Conservation (phyloP, 495 filamentous ascomycete species). For the Hypoxylon rickii region DNA sequence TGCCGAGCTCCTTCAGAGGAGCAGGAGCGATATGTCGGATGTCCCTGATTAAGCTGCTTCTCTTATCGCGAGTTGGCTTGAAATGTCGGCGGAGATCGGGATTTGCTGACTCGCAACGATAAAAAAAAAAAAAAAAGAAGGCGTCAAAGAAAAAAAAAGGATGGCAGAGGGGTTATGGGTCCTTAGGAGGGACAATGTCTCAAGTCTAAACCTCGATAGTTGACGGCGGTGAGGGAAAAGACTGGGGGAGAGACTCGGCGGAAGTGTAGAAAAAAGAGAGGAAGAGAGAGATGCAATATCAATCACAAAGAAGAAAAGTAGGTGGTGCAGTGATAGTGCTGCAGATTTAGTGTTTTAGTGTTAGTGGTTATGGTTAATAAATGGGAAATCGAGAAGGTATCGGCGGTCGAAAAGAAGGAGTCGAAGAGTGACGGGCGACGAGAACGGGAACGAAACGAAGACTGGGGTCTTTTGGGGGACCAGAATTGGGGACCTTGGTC, state of each 20-base stretch:
- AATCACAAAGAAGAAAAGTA: constrained; percentile 28
- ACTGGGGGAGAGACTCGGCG: constrained; percentile 17
- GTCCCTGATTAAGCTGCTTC: constrained; percentile 18
- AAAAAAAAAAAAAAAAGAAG: constrained; percentile 11
- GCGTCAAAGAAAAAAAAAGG: constrained; percentile 18
- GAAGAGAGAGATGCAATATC: constrained; percentile 20
- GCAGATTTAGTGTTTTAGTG: no score
- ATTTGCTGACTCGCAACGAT: constrained; percentile 26
- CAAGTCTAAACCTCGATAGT: constrained; percentile 22
- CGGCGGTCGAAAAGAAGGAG: constrained; percentile 12
- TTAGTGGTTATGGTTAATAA: constrained; percentile 21
- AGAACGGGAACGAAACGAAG: constrained; percentile 1
- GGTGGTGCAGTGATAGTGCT: neutral
- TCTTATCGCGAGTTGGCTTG: constrained; percentile 37
- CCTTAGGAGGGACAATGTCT: constrained; percentile 23
- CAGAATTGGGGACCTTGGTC: no score
- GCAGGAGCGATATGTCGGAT: constrained; percentile 26
- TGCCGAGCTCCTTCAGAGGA: constrained; percentile 37
- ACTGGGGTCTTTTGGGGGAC: no score
- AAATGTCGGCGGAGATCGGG: constrained; percentile 33
- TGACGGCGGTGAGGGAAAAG: constrained; percentile 30
- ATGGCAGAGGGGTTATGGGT: constrained; percentile 25
- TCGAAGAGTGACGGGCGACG: constrained; percentile 11
- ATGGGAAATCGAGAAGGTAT: constrained; percentile 20
- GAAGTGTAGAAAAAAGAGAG: neutral